phyloP scores from a whole-genome alignment of 2,329 filamentous ascomycete genomes.

The Penicillium nordicum region DNA sequence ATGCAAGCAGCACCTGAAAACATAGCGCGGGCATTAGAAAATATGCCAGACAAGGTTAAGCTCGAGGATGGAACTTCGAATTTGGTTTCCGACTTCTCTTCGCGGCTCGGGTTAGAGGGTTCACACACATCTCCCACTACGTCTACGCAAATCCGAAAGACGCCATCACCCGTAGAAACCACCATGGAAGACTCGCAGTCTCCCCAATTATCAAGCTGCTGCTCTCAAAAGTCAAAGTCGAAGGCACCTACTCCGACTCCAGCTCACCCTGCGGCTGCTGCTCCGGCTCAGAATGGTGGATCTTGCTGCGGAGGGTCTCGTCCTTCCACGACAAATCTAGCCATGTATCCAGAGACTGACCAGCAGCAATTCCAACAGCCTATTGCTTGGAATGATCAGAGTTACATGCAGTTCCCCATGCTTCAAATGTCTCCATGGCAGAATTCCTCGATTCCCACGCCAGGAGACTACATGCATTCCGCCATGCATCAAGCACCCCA shows the following conservation, averaged over 20 bases:
- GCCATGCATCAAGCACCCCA: not conserved
- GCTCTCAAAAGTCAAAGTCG: conserved; percentile 20
- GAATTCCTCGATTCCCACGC: conserved; percentile 14
- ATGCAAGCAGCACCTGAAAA: conserved; percentile 35
- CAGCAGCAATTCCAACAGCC: conserved; percentile 7
- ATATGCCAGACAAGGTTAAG: conserved; percentile 26
- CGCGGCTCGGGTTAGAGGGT: conserved; percentile 7
- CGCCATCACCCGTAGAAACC: not conserved
- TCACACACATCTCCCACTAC: not conserved
- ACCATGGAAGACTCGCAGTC: not conserved
- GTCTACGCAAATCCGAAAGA: not conserved
- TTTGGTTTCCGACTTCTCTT: conserved; percentile 9
- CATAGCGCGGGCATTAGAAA: conserved; percentile 33
- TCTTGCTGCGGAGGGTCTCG: conserved; percentile 30
- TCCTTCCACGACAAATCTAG: not conserved
- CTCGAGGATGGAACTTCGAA: conserved; percentile 17
- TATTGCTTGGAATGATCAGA: conserved; percentile 10
- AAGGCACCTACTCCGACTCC: conserved; percentile 4
- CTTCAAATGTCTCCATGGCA: conserved; percentile 25
- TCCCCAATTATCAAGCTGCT: conserved; percentile 23
- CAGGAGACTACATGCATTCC: conserved; percentile 14
- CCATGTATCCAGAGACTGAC: not conserved
- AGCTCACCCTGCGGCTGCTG: not conserved
- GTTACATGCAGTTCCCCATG: conserved; percentile 15
- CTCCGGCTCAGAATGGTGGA: conserved; percentile 9